Percentiles rank a stretch among this genome's conserved stretches.
Conservation (phyloP, 495 filamentous ascomycete species). For the Achaetomiella virescens region DNA sequence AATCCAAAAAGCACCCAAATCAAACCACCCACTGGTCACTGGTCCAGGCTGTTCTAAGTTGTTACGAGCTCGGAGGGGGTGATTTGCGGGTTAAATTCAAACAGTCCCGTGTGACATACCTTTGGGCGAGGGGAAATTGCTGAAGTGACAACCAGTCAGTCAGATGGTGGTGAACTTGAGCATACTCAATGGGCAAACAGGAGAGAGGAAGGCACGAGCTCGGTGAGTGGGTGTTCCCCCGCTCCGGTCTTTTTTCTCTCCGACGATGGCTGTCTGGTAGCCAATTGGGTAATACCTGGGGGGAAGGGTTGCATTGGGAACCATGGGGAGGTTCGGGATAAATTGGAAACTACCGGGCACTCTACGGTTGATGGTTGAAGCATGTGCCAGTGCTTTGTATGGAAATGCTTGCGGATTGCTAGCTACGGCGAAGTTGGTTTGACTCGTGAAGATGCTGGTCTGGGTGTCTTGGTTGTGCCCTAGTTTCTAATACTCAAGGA, state of each 20-base stretch:
- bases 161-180: neutral
- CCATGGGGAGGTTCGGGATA: neutral
- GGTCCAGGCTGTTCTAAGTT: neutral
- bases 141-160: neutral
- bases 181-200: neutral
- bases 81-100: conserved; percentile 23
- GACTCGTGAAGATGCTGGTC: too few relatives aligned
- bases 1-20: neutral
- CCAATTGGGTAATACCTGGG: conserved; percentile 10
- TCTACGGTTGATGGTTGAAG: too few relatives aligned
- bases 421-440: too few relatives aligned
- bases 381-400: too few relatives aligned
- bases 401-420: too few relatives aligned
- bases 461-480: too few relatives aligned
- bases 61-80: conserved; percentile 1
- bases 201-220: neutral
- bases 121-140: neutral
- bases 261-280: neutral
- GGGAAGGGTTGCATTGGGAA: neutral
- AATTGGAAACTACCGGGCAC: neutral
- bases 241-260: neutral
- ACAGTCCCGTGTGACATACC: conserved; percentile 17
- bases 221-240: neutral
- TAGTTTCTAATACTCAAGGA: too few relatives aligned
- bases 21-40: neutral